A percentile compares a stretch with the other conserved stretches of the same genome.
These are phyloP conservation scores for Cyphellophora attinorum DNA, from an alignment of 2,329 filamentous ascomycete genomes.

Conservation along the genomic window DNA sequence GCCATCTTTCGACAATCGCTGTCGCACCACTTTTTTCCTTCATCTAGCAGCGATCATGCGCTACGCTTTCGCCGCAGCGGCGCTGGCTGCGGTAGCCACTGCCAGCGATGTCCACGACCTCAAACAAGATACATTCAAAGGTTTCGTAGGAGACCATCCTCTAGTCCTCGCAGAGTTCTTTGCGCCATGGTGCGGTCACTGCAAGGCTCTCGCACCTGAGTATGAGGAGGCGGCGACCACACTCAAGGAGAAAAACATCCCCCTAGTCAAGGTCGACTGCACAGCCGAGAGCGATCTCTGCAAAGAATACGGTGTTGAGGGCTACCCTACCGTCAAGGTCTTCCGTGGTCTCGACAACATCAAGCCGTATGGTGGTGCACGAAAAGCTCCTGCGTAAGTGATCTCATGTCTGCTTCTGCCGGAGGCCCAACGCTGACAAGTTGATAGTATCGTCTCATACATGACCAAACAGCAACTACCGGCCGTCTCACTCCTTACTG, in stretches of 20 bases:
- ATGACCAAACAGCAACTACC: constrained; percentile 98
- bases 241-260: constrained; percentile 39
- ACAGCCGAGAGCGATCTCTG: constrained; percentile 90
- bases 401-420: not conserved
- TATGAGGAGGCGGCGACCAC: constrained; percentile 40
- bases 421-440: constrained; percentile 16
- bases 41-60: constrained; percentile 10
- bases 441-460: constrained; percentile 58
- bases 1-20: too few relatives aligned
- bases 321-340: constrained; percentile 97
- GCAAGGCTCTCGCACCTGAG: constrained; percentile 76
- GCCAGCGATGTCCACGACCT: constrained; percentile 74
- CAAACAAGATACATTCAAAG: constrained; percentile 76
- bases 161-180: constrained; percentile 96
- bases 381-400: constrained; percentile 66
- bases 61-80: constrained; percentile 23
- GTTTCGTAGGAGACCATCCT: constrained; percentile 76
- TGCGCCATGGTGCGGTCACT: constrained; percentile 95
- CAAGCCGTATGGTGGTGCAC: constrained; percentile 74
- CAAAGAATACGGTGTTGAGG: constrained; percentile 81
- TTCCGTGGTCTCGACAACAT: constrained; percentile 84
- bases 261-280: constrained; percentile 59
- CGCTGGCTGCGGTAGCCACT: constrained; percentile 28
- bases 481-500: constrained; percentile 72
- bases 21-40: not conserved